Base-by-base conservation (phyloP, 2,329 filamentous ascomycete species). In the Diplodia seriata region DNA sequence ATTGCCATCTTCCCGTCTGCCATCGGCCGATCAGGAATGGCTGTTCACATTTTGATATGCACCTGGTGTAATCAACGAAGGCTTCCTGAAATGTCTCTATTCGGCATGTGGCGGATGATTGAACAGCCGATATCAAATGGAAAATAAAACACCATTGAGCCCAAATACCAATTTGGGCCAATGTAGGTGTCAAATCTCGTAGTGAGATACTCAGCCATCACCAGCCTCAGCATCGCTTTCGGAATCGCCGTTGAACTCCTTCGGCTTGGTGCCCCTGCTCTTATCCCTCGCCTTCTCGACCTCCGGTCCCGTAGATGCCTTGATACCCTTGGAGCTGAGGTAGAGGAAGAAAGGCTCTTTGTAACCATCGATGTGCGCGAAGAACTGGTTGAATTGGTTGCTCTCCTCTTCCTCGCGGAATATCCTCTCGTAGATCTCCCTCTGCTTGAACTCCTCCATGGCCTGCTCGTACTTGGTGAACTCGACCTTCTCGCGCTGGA, bases 361-460 rank as follows among this genome's bases (percentile, higher is more conserved):
- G 74, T 82, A 85, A 70, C 83, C 83, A 68, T 85, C 83, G 9
- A 85, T 75, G 68, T 85, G 83, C 9, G 81, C 81, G 74, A 84
- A 85, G 74, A 85, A 85, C 5, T 80, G 76, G 56, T 81, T 79
- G 73, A 82, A 82, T 91, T 91, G 87, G 76, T 94, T 93, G 71
- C 92, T 90, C 77, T 90, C 88, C 80, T 95, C 92, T 79, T 98
- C 95, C 64, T 97, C 90, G 31, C 90, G 86, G 79, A 96, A 98
- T 72, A 98, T 97, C 29, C 92, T 86, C 74, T 91, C 88, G 77
- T 99, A 99, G 69, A 99, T 98, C 78, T 97, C 89, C 72, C 89
- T 82, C 76, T 97, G 89, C 82, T 98, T 98, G 81, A 99, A 99
- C 69, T 89, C 90, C 70, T 91, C 85, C 73, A 99, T 92, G 78